Conservation (phyloP, 768 basidiomycete genomes). For the Sporobolomyces roseus region DNA sequence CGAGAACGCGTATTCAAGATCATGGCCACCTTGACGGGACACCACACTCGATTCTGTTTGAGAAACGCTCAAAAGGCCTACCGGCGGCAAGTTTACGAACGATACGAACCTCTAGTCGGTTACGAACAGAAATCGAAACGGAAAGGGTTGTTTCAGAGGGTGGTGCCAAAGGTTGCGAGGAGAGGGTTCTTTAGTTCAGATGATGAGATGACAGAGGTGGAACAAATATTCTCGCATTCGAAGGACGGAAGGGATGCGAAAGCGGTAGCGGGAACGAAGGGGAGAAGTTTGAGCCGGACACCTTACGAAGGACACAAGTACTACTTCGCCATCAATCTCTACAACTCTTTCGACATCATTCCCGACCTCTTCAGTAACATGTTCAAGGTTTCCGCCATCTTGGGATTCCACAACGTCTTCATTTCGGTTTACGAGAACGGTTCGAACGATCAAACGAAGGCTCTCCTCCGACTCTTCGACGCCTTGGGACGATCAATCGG, state of each 20-base stretch:
- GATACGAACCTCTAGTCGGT: conserved; percentile 79
- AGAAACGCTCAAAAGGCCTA: conserved; percentile 80
- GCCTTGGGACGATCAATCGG: conserved; percentile 84
- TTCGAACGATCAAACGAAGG: conserved; percentile 97
- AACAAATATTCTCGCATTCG: conserved; percentile 49
- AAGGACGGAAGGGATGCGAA: conserved; percentile 45
- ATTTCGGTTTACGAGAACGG: conserved; percentile 99
- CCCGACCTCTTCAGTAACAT: conserved; percentile 95
- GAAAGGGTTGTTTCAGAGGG: conserved; percentile 43
- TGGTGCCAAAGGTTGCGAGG: conserved; percentile 38
- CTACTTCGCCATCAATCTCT: conserved; percentile 98
- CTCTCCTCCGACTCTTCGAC: conserved; percentile 89
- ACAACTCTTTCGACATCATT: conserved; percentile 98
- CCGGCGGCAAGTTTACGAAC: conserved; percentile 72
- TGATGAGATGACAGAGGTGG: conserved; percentile 38
- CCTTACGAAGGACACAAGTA: conserved; percentile 72
- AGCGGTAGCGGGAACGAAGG: conserved; percentile 46
- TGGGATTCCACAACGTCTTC: conserved; percentile 96
- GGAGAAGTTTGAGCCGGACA: conserved; percentile 42
- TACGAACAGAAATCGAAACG: conserved; percentile 56
- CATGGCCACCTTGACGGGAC: conserved; percentile 77
- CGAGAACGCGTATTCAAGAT: conserved; percentile 80
- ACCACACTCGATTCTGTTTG: conserved; percentile 67
- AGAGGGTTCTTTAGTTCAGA: conserved; percentile 27
- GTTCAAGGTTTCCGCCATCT: conserved; percentile 82